phyloP scores from a whole-genome alignment of 495 filamentous ascomycete genomes.

The Cairneyella variabilis region DNA sequence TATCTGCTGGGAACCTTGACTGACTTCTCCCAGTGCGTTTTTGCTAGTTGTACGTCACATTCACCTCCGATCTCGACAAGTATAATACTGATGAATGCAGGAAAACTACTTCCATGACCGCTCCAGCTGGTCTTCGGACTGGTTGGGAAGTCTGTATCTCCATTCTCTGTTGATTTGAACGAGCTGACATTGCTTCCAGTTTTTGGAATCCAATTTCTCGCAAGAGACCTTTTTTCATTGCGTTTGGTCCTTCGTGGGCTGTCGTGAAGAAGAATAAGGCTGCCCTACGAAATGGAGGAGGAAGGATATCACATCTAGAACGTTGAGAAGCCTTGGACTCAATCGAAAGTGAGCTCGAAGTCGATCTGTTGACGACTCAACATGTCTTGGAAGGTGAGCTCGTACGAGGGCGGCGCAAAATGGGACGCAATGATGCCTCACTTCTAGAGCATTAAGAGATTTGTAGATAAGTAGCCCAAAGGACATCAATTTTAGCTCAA shows the following conservation, averaged over 20 bases:
- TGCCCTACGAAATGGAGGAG: not conserved
- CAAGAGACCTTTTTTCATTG: slow-evolving; percentile 34
- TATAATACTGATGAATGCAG: not conserved
- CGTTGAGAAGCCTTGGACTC: not conserved
- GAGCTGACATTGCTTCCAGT: too few relatives aligned
- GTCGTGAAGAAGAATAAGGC: slow-evolving; percentile 33
- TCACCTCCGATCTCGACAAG: not conserved
- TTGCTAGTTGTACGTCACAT: slow-evolving; percentile 29
- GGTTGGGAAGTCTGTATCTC: too few relatives aligned
- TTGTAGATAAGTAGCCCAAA: too few relatives aligned
- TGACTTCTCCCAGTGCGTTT: slow-evolving; percentile 20
- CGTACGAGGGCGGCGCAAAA: not conserved
- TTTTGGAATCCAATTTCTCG: slow-evolving; percentile 27
- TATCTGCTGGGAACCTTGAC: too few relatives aligned
- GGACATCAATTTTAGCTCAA: too few relatives aligned
- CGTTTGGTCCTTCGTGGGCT: slow-evolving; percentile 24
- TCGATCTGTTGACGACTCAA: not conserved
- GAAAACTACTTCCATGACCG: slow-evolving; percentile 35
- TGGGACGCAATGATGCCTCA: not conserved
- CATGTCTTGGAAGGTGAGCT: too few relatives aligned
- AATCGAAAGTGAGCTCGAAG: not conserved
- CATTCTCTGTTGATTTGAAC: too few relatives aligned
- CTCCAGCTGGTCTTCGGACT: slow-evolving; percentile 23
- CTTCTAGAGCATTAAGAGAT: not conserved
- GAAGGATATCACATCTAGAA: not conserved